Conservation (phyloP, 2,329 filamentous ascomycete species). For the Anthostomella pinea region DNA sequence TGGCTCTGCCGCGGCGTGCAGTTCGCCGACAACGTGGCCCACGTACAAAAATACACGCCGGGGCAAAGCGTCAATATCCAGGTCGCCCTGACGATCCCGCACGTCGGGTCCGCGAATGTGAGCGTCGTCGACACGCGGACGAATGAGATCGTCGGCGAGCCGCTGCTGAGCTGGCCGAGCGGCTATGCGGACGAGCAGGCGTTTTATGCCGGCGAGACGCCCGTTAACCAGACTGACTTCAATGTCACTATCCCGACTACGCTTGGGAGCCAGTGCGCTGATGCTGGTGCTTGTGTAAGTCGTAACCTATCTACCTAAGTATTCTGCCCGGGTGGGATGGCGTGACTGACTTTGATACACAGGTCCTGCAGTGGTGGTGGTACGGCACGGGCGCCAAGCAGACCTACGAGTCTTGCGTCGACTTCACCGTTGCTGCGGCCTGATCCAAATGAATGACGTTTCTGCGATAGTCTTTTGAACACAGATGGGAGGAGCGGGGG, state of each 20-base stretch:
- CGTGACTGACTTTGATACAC: constrained; percentile 2
- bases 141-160: constrained; percentile 36
- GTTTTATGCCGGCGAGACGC: constrained; percentile 26
- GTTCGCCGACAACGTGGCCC: constrained; percentile 37
- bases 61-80: constrained; percentile 42
- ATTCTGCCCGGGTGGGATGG: neutral
- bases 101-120: constrained; percentile 47
- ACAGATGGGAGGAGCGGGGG: no score
- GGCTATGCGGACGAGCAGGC: constrained; percentile 30
- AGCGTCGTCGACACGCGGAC: constrained; percentile 44
- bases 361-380: constrained; percentile 34
- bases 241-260: constrained; percentile 27
- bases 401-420: constrained; percentile 30
- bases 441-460: constrained; percentile 5
- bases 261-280: constrained; percentile 24
- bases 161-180: constrained; percentile 27
- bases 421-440: constrained; percentile 25
- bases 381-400: constrained; percentile 29
- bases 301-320: neutral
- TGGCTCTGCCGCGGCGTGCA: constrained; percentile 40
- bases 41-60: constrained; percentile 36
- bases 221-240: constrained; percentile 29
- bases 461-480: no score
- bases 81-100: constrained; percentile 44
- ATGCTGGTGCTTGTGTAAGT: constrained; percentile 29